phyloP scores from a whole-genome alignment of 2,329 filamentous ascomycete species.

The Trichocomaceae sp. region DNA sequence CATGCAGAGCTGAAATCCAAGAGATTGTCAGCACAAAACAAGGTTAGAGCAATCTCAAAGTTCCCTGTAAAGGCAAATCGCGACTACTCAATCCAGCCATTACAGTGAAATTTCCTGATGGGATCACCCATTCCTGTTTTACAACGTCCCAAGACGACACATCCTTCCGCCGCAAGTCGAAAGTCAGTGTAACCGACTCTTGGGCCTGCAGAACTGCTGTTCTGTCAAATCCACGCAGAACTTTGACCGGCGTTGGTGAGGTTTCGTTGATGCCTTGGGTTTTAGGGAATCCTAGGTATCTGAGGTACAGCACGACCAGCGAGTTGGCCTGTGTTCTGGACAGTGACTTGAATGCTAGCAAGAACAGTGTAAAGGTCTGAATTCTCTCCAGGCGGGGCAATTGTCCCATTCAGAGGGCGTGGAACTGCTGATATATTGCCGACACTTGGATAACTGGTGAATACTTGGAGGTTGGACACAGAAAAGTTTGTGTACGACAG shows the following conservation, averaged over 20 bases:
- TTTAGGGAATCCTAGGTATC: conserved; percentile 45
- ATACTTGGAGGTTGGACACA: conserved; percentile 7
- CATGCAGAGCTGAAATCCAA: neutral
- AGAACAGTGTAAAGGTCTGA: conserved; percentile 49
- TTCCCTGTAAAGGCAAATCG: conserved; percentile 19
- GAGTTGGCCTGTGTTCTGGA: conserved; percentile 48
- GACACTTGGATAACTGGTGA: neutral
- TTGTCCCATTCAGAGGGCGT: conserved; percentile 6
- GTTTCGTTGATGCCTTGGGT: conserved; percentile 12
- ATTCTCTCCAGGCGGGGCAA: conserved; percentile 45
- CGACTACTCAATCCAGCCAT: conserved; percentile 22
- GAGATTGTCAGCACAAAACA: neutral
- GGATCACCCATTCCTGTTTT: conserved; percentile 30
- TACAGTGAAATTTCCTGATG: conserved; percentile 18
- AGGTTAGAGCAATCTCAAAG: conserved; percentile 1
- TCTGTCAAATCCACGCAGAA: conserved; percentile 51
- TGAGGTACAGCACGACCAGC: conserved; percentile 49
- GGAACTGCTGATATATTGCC: neutral
- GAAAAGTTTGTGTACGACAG: conserved; percentile 25
- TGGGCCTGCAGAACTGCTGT: conserved; percentile 35
- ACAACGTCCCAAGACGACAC: conserved; percentile 32
- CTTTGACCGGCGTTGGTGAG: conserved; percentile 18
- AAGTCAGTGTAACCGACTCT: conserved; percentile 36
- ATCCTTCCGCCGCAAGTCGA: conserved; percentile 39
- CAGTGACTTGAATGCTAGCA: conserved; percentile 41